Evolutionary conservation across 2,329 filamentous ascomycete species (phyloP).

Genomic region (Hortaea sp.): DNA sequence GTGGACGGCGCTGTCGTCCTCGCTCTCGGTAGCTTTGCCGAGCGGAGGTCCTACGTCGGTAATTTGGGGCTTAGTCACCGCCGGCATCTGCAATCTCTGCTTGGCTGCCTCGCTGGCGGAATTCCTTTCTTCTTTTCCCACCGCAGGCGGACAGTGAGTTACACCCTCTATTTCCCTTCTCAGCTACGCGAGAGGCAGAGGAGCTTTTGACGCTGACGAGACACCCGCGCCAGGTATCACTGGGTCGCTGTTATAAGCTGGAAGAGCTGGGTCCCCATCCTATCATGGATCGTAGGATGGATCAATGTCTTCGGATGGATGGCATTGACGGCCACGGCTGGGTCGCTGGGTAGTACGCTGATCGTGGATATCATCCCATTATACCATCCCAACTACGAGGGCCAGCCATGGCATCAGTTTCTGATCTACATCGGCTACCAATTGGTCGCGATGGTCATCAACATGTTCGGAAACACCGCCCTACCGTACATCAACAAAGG

Average conservation of each 20-base stretch:
- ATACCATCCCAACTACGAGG: slow-evolving; percentile 47
- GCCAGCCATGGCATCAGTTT: slow-evolving; percentile 61
- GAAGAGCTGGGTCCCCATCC: slow-evolving; percentile 48
- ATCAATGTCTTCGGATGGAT: slow-evolving; percentile 66
- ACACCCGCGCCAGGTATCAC: slow-evolving; percentile 42
- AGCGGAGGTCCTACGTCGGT: slow-evolving; percentile 62
- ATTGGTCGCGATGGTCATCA: slow-evolving; percentile 51
- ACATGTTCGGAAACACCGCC: slow-evolving; percentile 52
- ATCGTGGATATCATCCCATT: slow-evolving; percentile 56
- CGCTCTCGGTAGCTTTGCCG: slow-evolving; percentile 52
- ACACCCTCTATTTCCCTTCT: neutral
- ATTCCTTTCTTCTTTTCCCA: slow-evolving; percentile 47
- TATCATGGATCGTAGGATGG: slow-evolving; percentile 65
- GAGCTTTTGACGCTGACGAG: neutral
- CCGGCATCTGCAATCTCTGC: slow-evolving; percentile 57
- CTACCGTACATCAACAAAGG: slow-evolving; percentile 58
- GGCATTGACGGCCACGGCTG: slow-evolving; percentile 57
- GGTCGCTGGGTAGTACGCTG: slow-evolving; percentile 56
- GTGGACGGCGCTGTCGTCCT: slow-evolving; percentile 52
- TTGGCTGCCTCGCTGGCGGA: slow-evolving; percentile 61
- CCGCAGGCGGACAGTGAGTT: slow-evolving; percentile 34
- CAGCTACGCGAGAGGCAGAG: slow-evolving; percentile 20
- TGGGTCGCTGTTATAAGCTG: slow-evolving; percentile 60
- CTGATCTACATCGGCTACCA: slow-evolving; percentile 60
- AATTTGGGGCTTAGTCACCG: slow-evolving; percentile 56